phyloP scores from a whole-genome alignment of 2,329 filamentous ascomycete genomes.

The Talaromyces verruculosus region DNA sequence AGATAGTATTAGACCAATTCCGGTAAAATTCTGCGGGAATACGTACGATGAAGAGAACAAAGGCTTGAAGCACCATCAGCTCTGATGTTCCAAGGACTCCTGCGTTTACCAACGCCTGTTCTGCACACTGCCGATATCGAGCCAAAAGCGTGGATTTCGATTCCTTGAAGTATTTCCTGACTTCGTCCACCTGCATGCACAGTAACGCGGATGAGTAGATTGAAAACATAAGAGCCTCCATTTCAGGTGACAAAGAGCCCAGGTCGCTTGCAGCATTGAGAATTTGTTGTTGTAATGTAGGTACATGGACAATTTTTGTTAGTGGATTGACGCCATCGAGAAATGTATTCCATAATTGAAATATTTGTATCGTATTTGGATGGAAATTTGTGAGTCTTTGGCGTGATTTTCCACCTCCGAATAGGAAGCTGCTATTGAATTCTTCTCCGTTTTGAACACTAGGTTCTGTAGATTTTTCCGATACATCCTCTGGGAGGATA shows the following conservation, averaged over 20 bases:
- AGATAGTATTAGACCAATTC: background rate
- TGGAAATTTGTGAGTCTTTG: constrained; percentile 19
- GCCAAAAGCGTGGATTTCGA: constrained; percentile 26
- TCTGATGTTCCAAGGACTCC: constrained; percentile 38
- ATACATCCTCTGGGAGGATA: constrained; percentile 15
- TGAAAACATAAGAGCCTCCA: constrained; percentile 36
- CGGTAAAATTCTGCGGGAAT: background rate
- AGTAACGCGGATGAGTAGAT: constrained; percentile 36
- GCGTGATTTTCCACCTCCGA: constrained; percentile 9
- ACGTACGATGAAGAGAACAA: constrained; percentile 54
- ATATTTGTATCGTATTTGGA: constrained; percentile 26
- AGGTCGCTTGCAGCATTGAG: constrained; percentile 27
- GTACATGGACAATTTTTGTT: constrained; percentile 29
- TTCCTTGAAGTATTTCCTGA: constrained; percentile 25
- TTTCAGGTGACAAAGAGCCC: constrained; percentile 23
- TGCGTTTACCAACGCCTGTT: constrained; percentile 25
- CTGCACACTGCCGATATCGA: constrained; percentile 27
- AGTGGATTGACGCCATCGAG: constrained; percentile 31
- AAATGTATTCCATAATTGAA: constrained; percentile 29
- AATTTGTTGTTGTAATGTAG: constrained; percentile 29
- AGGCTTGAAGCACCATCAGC: constrained; percentile 59
- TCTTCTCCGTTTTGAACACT: constrained; percentile 8
- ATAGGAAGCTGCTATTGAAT: constrained; percentile 17
- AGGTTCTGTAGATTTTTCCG: background rate
- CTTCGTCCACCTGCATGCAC: constrained; percentile 32